Percentiles rank a stretch among this genome's conserved stretches.
These are phyloP conservation scores for Gaultheria prostrata DNA, from an alignment of 148 eudicot genomes.

Conservation along the genomic window DNA sequence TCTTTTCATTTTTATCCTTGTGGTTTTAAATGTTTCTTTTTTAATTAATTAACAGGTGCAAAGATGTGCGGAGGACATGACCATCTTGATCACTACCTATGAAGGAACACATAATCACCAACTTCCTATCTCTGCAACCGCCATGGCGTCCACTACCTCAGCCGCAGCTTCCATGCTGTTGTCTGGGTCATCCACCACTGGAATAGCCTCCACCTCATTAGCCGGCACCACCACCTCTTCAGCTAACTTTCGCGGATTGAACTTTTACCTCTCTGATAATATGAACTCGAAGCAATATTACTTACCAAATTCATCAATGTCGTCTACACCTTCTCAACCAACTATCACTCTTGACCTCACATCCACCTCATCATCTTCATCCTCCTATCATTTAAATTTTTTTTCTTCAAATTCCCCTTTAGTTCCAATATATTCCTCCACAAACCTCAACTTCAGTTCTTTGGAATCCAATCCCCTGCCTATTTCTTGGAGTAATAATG, in stretches of 20 bases:
- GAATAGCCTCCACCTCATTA: conserved; percentile 15
- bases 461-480: conserved; percentile 33
- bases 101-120: conserved; percentile 96
- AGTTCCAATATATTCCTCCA: conserved; percentile 41
- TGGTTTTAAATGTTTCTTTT: background rate
- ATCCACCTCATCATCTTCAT: conserved; percentile 15
- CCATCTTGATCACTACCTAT: conserved; percentile 78
- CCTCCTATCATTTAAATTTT: conserved; percentile 31
- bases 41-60: conserved; percentile 51
- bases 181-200: conserved; percentile 64
- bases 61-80: conserved; percentile 91
- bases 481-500: conserved; percentile 18
- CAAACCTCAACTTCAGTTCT: conserved; percentile 63
- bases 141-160: conserved; percentile 90
- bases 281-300: conserved; percentile 39
- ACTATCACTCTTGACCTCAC: conserved; percentile 88
- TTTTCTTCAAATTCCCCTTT: conserved; percentile 27
- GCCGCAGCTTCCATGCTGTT: conserved; percentile 74
- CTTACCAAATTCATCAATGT: conserved; percentile 44
- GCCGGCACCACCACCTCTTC: conserved; percentile 14
- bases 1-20: background rate
- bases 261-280: conserved; percentile 41
- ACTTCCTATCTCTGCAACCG: conserved; percentile 69
- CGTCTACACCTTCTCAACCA: conserved; percentile 53
- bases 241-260: conserved; percentile 38